A percentile compares a stretch with the other conserved stretches of the same genome.
Conservation (phyloP, 2,329 filamentous ascomycete species). For the Penicillium sp. region DNA sequence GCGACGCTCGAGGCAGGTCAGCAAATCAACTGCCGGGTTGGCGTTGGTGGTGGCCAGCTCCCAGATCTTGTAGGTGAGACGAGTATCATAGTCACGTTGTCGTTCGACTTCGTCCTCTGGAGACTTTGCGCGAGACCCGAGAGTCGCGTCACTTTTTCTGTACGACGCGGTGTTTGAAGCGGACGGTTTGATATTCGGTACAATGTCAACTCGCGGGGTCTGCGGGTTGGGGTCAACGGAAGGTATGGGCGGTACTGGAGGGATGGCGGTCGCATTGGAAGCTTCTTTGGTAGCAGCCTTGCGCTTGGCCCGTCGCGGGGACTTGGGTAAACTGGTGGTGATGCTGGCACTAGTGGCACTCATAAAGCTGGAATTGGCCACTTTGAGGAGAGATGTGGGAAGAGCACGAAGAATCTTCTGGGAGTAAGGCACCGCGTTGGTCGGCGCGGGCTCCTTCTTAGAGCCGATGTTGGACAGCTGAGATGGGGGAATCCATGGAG, state of each 20-base stretch:
- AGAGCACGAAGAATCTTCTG: constrained; percentile 84
- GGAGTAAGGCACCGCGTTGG: constrained; percentile 78
- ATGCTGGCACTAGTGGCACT: constrained; percentile 79
- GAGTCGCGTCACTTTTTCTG: constrained; percentile 18
- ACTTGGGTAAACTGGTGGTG: constrained; percentile 65
- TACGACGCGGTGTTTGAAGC: constrained; percentile 12
- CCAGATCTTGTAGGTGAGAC: constrained; percentile 90
- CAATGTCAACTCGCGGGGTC: constrained; percentile 15
- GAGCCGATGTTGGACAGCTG: constrained; percentile 75
- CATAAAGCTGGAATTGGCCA: constrained; percentile 93
- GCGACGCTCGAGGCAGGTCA: constrained; percentile 83
- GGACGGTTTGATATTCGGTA: constrained; percentile 13
- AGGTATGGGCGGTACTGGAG: constrained; percentile 44
- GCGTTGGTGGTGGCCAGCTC: constrained; percentile 80
- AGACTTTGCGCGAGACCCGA: constrained; percentile 17
- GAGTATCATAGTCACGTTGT: constrained; percentile 59
- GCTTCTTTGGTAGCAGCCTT: constrained; percentile 40
- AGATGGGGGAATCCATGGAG: constrained; percentile 85
- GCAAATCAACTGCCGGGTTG: constrained; percentile 84
- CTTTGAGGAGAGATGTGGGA: constrained; percentile 81
- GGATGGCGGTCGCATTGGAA: constrained; percentile 33
- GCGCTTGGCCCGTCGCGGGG: constrained; percentile 52
- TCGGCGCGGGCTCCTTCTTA: constrained; percentile 64
- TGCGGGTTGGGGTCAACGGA: constrained; percentile 13
- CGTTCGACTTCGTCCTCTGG: constrained; percentile 29